These are phyloP conservation scores for Sarocladiaceae sp. DNA, from an alignment of 2,329 filamentous ascomycete genomes.

Conservation along the genomic window DNA sequence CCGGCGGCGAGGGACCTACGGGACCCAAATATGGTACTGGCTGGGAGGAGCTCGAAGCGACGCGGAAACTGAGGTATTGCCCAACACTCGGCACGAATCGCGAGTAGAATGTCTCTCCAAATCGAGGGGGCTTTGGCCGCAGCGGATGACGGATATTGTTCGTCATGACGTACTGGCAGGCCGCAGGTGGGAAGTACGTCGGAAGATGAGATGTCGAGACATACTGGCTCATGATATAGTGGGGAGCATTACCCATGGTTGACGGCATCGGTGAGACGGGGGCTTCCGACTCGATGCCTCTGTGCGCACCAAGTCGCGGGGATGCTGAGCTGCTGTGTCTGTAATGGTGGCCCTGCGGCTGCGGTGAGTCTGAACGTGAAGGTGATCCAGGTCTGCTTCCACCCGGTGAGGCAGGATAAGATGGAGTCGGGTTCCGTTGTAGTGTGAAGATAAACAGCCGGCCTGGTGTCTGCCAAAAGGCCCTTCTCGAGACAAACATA, in stretches of 20 bases:
- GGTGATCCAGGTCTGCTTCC: conserved; percentile 50
- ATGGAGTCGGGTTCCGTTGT: conserved; percentile 45
- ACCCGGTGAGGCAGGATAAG: conserved; percentile 44
- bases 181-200: conserved; percentile 82
- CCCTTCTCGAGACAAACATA: conserved; percentile 75
- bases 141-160: conserved; percentile 77
- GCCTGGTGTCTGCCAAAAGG: conserved; percentile 90
- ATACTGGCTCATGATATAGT: conserved; percentile 60
- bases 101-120: conserved; percentile 87
- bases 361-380: conserved; percentile 24
- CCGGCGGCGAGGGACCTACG: conserved; percentile 21
- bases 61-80: conserved; percentile 84
- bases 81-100: conserved; percentile 76
- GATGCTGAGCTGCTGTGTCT: conserved; percentile 2
- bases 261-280: conserved; percentile 24
- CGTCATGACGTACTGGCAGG: conserved; percentile 74
- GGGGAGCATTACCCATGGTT: conserved; percentile 24
- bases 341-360: conserved; percentile 12
- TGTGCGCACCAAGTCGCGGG: background rate
- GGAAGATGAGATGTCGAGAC: conserved; percentile 78
- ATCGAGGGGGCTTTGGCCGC: conserved; percentile 79
- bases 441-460: conserved; percentile 84
- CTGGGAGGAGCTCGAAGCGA: conserved; percentile 63
- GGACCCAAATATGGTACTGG: conserved; percentile 58
- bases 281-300: background rate